Evolutionary conservation across 163 green algal genomes (phyloP), one percentile per base, ranked within the genome.

Genomic region (Picocystis sp.): DNA sequence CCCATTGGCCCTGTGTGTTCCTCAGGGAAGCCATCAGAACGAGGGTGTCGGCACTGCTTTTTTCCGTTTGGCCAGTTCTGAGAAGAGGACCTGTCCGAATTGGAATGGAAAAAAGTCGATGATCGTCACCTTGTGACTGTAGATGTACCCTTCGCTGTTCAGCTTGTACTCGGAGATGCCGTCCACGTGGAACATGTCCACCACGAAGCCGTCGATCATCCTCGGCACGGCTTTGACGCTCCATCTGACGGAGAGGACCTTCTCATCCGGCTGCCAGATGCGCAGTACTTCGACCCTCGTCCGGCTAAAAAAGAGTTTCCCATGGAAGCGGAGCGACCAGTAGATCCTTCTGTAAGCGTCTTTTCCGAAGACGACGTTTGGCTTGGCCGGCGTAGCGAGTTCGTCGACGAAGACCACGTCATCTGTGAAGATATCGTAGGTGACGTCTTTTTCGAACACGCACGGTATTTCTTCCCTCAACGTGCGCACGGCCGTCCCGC

Each of bases 81-180:
- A 38, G 29, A 38, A 38, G 29, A 38, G 29, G 29, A 38, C 29
- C 8, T 38, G 29, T 38, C 29, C 29, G 8, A 38, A 38, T 8
- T 38, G 29, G 29, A 38, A 38, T 8, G 29, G 29, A 8, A 38
- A 38, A 8, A 38, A 64, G 47, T 67, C 53, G 15, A 62, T 42
- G 25, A 58, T 51, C 19, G 45, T 50, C 21, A 67, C 48, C 14
- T 47, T 52, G 53, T 67, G 60, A 47, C 61, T 35, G 53, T 67
- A 67, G n/a, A 67, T 62, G 8, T 55, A 55, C 22, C 60, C 60
- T 38, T 50, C 19, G 14, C 19, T 43, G 60, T 67, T 59, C 3
- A 67, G 54, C 19, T 67, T 62, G 53, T 61, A 67, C 47, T 67
- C 60, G 14, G 33, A 56, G 56, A 67, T 67, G 11, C 60, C 60